Base-by-base conservation (phyloP, 2,329 filamentous ascomycete genomes). In the Penicillium sp. region DNA sequence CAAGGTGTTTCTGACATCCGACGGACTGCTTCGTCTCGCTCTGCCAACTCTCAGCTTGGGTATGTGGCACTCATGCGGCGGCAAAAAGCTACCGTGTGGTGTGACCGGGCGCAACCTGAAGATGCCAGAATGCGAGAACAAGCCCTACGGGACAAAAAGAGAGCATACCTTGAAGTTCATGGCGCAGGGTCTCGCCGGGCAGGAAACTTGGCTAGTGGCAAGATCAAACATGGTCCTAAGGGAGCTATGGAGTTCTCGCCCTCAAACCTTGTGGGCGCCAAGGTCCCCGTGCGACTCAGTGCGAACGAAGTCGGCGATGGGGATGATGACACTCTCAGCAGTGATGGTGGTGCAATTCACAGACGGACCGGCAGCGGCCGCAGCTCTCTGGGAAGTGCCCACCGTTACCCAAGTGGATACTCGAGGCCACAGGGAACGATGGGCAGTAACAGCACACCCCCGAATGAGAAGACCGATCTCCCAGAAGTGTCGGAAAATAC, bases 51-150 rank as follows among this genome's bases (percentile, higher is more conserved):
- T 16, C 83, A 84, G 59, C 77, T 88, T n/a, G 87, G 91, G 62
- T 99, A 99, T 74, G 94, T 99, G 50, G 92, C 94, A 35, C 82
- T 97, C n/a, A 88, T 99, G 77, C 86, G 94, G 60, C 93, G 92
- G 73, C 94, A 99, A 76, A 97, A 97, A 74, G 94, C 92, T 32
- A 99, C 94, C 0, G 94, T 99, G 5, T 99, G 94, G 94, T 97
- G 92, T 78, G 94, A 97, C 71, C 88, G 92, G 52, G 85, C 93
- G 10, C 94, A 99, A 73, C 87, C 90, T 60, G 92, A 97, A 74
- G 94, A 99, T 72, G 90, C 93, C 0, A 84, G 91, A 49, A 78
- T 94, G 55, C 78, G 88, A 4, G 92, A 91, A 29, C 89, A 92
- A 68, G 92, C 96, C 73, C 85, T 89, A 56, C 89, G 89, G 37